Conservation (phyloP, 2,329 filamentous ascomycete genomes). For the Cladobotryum mycophilum region DNA sequence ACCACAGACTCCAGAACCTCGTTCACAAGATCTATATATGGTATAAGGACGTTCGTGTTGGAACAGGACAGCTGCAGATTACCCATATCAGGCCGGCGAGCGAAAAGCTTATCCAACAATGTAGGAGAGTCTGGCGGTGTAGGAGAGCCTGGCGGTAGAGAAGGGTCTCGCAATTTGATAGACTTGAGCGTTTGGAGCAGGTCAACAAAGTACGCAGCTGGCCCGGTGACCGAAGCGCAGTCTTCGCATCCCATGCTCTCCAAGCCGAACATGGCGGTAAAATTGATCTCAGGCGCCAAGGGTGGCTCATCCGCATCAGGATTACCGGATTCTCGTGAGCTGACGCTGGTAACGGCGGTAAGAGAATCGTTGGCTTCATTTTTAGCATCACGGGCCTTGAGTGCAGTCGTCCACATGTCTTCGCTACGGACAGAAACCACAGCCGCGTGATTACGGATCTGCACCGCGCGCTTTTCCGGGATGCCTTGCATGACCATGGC, state of each 20-base stretch:
- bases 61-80: conserved; percentile 7
- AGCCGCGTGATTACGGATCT: not conserved
- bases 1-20: conserved; percentile 9
- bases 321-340: not conserved
- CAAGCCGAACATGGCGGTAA: conserved; percentile 3
- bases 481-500: not conserved
- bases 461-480: not conserved
- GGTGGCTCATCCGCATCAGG: not conserved
- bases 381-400: not conserved
- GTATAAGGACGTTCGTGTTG: conserved; percentile 7
- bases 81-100: conserved; percentile 6
- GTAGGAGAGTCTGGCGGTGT: too few relatives aligned
- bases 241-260: conserved; percentile 7
- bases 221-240: conserved; percentile 5
- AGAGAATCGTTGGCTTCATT: not conserved
- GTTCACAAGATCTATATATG: conserved; percentile 10
- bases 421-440: not conserved
- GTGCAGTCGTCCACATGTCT: not conserved
- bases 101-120: not conserved
- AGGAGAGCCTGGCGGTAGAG: too few relatives aligned
- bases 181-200: conserved; percentile 4
- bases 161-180: not conserved
- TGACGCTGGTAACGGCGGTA: not conserved
- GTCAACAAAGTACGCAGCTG: conserved; percentile 12
- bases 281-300: not conserved